Base-by-base conservation (phyloP, 768 basidiomycete species). In the Serendipita sp. region DNA sequence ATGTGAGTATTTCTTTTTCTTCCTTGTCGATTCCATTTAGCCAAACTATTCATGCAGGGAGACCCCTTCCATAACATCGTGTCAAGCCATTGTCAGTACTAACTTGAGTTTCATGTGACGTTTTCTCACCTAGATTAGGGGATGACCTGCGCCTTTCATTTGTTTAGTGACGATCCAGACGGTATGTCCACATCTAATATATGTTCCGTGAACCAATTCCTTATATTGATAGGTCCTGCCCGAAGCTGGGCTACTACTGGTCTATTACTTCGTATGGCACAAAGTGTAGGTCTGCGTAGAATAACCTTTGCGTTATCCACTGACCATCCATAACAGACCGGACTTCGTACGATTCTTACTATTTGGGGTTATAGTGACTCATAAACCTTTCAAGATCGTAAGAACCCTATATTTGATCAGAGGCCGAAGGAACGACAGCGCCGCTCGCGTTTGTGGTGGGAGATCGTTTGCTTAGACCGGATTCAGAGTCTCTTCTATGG, bases 401-500 rank as follows among this genome's bases (percentile, higher is more conserved):
- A 60, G 56, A 60, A 60, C 37, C 28, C 56, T n/a, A 38, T 60
- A 10, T 60, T 60, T 38, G 56, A 60, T 8, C 34, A 28, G 34
- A 60, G 35, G 16, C 28, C 34, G 30, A 60, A 60, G 18, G 56
- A 60, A 37, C 8, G 37, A 10, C 28, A n/a, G n/a, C 56, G 56
- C 28, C 18, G 56, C 8, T 60, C 56, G 28, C 56, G 56, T 10
- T n/a, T 60, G 35, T 60, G 56, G 56, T 60, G 56, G 56, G 56
- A 60, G 34, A 60, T 60, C 32, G 28, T 38, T 24, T 60, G n/a
- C 34, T 30, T 60, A n/a, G 56, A 60, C 28, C 28, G 56, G 5
- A 60, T 34, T 4, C 56, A 60, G 18, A 60, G 56, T 37, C 34
- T 60, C 16, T 60, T 60, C 18, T 60, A 60, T 60, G 56, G 56